phyloP scores from a whole-genome alignment of 73 alveolate genomes.

The Breviolum minutum region DNA sequence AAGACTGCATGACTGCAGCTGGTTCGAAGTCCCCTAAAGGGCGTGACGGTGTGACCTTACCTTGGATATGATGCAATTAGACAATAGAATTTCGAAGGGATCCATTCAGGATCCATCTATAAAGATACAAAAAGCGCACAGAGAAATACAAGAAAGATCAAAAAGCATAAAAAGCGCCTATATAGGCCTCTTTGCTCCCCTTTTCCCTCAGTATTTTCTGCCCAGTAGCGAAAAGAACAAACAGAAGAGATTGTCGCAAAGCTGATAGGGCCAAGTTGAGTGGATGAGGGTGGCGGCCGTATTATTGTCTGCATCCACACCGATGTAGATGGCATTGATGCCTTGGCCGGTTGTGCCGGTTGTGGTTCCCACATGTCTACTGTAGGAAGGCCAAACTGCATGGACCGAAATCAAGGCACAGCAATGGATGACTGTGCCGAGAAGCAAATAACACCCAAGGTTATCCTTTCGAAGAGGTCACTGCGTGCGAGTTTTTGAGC shows the following conservation, averaged over 20 bases:
- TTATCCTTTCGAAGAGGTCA: conserved; percentile 55
- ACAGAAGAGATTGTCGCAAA: conserved; percentile 64
- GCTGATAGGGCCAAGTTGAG: conserved; percentile 76
- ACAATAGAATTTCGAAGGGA: too few species aligned
- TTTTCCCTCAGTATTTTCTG: background rate
- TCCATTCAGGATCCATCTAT: too few species aligned
- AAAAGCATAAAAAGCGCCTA: background rate
- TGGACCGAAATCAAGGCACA: background rate
- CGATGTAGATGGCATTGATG: conserved; percentile 77
- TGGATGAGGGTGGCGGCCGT: conserved; percentile 15
- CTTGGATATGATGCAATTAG: too few species aligned
- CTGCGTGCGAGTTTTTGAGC: conserved; percentile 59
- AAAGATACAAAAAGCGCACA: background rate
- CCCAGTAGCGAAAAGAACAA: conserved; percentile 26
- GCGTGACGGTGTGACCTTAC: too few species aligned
- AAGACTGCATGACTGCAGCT: too few species aligned
- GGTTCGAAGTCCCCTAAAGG: too few species aligned
- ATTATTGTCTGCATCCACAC: conserved; percentile 75
- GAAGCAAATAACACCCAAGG: conserved; percentile 33
- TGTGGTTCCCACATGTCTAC: background rate
- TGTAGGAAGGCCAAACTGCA: background rate
- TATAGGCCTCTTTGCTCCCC: background rate
- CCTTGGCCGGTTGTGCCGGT: background rate
- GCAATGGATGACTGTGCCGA: background rate
- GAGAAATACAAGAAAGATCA: background rate